Evolutionary conservation across 2,329 filamentous ascomycete species (phyloP).

Genomic region (Calycina herbarum): DNA sequence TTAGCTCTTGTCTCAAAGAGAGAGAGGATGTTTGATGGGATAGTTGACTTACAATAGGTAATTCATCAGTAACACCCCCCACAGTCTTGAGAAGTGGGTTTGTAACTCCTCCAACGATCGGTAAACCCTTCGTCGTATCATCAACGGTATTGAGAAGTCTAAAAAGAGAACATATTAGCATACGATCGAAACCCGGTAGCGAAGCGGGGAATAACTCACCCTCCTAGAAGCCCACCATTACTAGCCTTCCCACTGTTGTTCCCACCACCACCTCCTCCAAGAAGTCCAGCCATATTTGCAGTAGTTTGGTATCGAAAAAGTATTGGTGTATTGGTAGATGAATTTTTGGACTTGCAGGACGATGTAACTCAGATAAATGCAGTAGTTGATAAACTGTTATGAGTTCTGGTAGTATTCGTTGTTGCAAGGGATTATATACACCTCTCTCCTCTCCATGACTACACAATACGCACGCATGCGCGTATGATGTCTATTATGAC

Average conservation of each 20-base stretch:
- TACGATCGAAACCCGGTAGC: not conserved
- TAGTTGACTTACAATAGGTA: slow-evolving; percentile 26
- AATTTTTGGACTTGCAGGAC: not conserved
- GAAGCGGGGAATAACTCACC: slow-evolving; percentile 8
- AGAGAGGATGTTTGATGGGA: not conserved
- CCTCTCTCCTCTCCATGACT: not conserved
- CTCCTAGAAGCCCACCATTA: slow-evolving; percentile 25
- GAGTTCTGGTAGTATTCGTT: not conserved
- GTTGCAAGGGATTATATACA: slow-evolving; percentile 9
- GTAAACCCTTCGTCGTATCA: slow-evolving; percentile 30
- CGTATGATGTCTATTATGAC: slow-evolving; percentile 1
- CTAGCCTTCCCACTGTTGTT: slow-evolving; percentile 18
- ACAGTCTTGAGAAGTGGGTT: slow-evolving; percentile 31
- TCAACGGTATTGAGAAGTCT: slow-evolving; percentile 30
- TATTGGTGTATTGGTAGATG: not conserved
- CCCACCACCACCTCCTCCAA: slow-evolving; percentile 38
- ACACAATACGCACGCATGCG: slow-evolving; percentile 1
- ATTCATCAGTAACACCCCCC: slow-evolving; percentile 30
- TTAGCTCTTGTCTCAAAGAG: slow-evolving; percentile 4
- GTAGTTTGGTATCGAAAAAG: not conserved
- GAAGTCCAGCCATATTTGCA: slow-evolving; percentile 46
- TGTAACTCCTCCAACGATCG: slow-evolving; percentile 28
- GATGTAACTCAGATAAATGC: slow-evolving; percentile 4
- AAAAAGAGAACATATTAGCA: not conserved
- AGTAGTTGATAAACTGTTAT: slow-evolving; percentile 1